These are phyloP conservation scores for Yarrowia galli DNA, from an alignment of 1,139 yeast species.

Conservation along the genomic window DNA sequence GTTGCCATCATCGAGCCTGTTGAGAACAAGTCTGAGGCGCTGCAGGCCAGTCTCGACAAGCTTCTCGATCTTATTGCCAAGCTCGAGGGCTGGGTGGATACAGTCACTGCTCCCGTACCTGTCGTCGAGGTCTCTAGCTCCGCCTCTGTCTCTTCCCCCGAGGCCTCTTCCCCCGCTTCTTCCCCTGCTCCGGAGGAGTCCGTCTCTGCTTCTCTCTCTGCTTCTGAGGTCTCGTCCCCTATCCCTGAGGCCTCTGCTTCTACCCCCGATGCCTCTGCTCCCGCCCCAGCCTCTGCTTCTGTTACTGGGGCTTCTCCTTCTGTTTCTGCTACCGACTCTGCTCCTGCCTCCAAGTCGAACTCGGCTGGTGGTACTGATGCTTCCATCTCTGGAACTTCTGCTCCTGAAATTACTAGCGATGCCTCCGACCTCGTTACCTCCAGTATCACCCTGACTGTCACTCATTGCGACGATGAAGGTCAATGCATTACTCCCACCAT, in stretches of 20 bases:
- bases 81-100: neutral
- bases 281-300: neutral
- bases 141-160: too few relatives aligned
- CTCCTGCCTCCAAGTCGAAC: neutral
- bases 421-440: neutral
- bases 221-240: neutral
- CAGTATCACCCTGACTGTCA: constrained; percentile 4
- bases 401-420: neutral
- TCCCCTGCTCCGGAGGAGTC: too few relatives aligned
- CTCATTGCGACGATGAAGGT: constrained; percentile 1
- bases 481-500: constrained; percentile 11
- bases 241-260: neutral
- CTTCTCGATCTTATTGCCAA: neutral
- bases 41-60: neutral
- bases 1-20: neutral
- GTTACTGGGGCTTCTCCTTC: too few relatives aligned
- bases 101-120: neutral
- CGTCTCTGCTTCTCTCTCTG: neutral
- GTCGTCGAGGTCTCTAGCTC: too few relatives aligned
- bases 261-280: neutral
- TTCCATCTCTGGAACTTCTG: neutral
- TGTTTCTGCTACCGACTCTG: neutral
- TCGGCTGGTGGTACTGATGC: neutral
- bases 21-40: constrained; percentile 1
- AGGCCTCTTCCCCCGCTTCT: too few relatives aligned